Conservation (phyloP, 805 yeast species). For the Yarrowia deformans region DNA sequence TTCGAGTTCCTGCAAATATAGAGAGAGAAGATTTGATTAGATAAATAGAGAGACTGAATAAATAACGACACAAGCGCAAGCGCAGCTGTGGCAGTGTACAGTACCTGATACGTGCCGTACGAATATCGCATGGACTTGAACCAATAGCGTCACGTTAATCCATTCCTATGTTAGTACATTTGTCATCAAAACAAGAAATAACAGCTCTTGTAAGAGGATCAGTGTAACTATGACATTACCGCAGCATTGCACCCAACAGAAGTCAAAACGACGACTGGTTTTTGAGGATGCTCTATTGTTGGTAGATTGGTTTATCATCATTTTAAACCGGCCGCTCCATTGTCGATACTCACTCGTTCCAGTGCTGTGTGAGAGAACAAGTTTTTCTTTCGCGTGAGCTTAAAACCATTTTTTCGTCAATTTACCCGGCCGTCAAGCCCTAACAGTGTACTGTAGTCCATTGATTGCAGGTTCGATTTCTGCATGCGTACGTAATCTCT, state of each 20-base stretch:
- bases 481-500: background rate
- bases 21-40: constrained; percentile 16
- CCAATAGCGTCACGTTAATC: background rate
- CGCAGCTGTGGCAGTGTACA: background rate
- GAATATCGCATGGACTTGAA: background rate
- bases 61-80: background rate
- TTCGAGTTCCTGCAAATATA: background rate
- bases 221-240: constrained; percentile 40
- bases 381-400: constrained; percentile 15
- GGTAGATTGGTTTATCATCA: constrained; percentile 39
- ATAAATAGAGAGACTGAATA: constrained; percentile 2
- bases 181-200: background rate
- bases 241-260: constrained; percentile 40
- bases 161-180: constrained; percentile 11
- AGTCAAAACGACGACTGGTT: constrained; percentile 39
- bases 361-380: constrained; percentile 35
- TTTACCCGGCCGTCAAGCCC: constrained; percentile 38
- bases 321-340: background rate
- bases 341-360: constrained; percentile 23
- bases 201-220: background rate
- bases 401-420: constrained; percentile 9
- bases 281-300: constrained; percentile 29
- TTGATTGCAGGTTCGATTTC: constrained; percentile 2
- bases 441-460: background rate
- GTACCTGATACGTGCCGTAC: too few relatives aligned